Conservation (phyloP, 2,329 filamentous ascomycete species). For the Aspergillus costaricaensis region DNA sequence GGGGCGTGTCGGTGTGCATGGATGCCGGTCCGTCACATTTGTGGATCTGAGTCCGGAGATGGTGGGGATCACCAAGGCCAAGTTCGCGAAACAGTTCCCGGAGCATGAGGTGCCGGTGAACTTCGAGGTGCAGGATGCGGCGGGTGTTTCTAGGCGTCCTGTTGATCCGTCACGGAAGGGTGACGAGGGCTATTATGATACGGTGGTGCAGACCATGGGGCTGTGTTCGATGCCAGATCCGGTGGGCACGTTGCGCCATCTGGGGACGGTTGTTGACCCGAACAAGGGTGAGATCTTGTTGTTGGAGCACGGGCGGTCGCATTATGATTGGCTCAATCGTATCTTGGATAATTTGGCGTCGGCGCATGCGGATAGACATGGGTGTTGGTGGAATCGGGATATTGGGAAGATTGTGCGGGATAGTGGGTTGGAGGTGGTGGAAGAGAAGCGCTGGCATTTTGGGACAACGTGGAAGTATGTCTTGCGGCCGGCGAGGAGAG, state of each 20-base stretch:
- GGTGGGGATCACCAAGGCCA: constrained; percentile 48
- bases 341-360: constrained; percentile 51
- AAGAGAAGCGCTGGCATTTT: constrained; percentile 50
- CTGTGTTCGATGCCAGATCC: constrained; percentile 51
- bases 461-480: constrained; percentile 52
- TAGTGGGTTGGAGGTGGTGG: constrained; percentile 51
- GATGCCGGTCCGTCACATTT: constrained; percentile 48
- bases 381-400: constrained; percentile 57
- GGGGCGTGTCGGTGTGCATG: constrained; percentile 32
- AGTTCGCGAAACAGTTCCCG: constrained; percentile 43
- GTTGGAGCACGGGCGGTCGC: constrained; percentile 52
- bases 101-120: constrained; percentile 28
- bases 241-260: constrained; percentile 43
- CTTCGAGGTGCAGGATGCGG: constrained; percentile 42
- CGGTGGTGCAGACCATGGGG: constrained; percentile 54
- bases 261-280: constrained; percentile 43
- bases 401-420: constrained; percentile 50
- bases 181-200: constrained; percentile 42
- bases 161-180: constrained; percentile 10
- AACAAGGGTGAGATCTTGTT: constrained; percentile 47
- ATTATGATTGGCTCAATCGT: constrained; percentile 50
- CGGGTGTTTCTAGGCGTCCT: constrained; percentile 16
- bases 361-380: constrained; percentile 52
- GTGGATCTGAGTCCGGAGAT: constrained; percentile 53
- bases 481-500: constrained; percentile 32